Base-by-base conservation (phyloP, 495 filamentous ascomycete species). In the Penicillium simplicissimum region DNA sequence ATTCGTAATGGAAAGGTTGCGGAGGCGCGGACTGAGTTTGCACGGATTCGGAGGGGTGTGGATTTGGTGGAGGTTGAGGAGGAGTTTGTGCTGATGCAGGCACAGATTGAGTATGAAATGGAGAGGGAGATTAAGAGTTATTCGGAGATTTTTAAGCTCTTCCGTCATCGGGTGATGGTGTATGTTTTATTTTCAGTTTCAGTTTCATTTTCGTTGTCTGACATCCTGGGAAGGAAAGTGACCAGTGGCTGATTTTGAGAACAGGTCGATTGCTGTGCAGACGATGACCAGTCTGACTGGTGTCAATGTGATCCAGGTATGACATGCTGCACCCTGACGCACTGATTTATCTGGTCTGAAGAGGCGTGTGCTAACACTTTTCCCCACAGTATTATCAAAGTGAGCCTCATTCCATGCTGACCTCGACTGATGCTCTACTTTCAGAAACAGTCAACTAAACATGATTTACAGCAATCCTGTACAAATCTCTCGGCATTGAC, bases 41-140 rank as follows among this genome's bases (percentile, higher is more conserved):
- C 66, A 13, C 74, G 68, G 47, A 82, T 84, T 60, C 74, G 82
- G 14, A 73, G 80, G 4, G 83, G 85, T 21, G 60, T 84, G 33
- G 63, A 72, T 8, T 70, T 78, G 19, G 69, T 77, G 43, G 81
- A 85, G 58, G 67, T 81, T 35, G 74, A 80, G 13, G 76, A 82
- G 60, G 84, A 87, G 59, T 87, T 87, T 68, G 67, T 68, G 9
- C 66, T 81, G 19, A 87, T 85, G 83, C 66, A 74, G 62, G 76
- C 76, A 2, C 83, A 85, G 69, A 87, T 87, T 62, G 81, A 87
- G 66, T 87, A 82, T 69, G 84, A 87, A 70, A 84, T 82, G 78
- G 71, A 81, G 59, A 71, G 84, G 21, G 82, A 85, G 67, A 74
- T 85, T 61, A 81, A 71, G 25, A 79, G 82, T 17, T 82, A 79